Evolutionary conservation across 306 rosid species (phyloP), one percentile per base, ranked within the genome.

Genomic region (Abrus precatorius): DNA sequence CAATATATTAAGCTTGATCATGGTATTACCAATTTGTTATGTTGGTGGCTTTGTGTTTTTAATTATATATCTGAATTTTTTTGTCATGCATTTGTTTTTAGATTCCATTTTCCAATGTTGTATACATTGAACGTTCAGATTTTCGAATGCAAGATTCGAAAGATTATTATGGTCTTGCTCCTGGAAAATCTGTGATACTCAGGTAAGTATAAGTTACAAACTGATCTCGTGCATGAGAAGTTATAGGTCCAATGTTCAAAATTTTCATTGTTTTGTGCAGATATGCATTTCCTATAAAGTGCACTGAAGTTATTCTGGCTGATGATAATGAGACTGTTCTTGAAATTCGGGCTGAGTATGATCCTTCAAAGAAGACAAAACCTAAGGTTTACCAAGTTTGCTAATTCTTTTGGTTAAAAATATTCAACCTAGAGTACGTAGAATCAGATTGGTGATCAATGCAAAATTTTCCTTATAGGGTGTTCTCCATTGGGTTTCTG

Each of bases 131-230:
- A 14, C 87, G 65, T n/a, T 88, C 97, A 34, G 99, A 96, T 75
- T 93, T 96, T 81, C 98, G 97, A 77, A 78, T 90, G 89, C 74
- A 96, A 84, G 99, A 96, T 84, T 93, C 99, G 8, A 96, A 93
- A 81, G 99, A 93, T 72, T 96, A 91, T 78, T 93, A 89, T 73
- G 99, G 99, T 73, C 98, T 96, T 86, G 99, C 99, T 67, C 98
- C 94, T 52, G 98, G 98, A 44, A 96, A 96, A 88, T 93, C 97
- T 70, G 99, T 84, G 79, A 88, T 93, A 32, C 95, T 96, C 84
- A 96, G 97, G 98, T 91, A 72, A 70, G 79, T 80, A 53, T 7
- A 30, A 66, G 30, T 67, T 59, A 7, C 70, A 59, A 71, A 63
- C 72, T 82, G 67, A 48, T 70, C 27, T 57, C 20, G 60, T 70